Evolutionary conservation across 1,284 basidiomycete genomes (phyloP).

Genomic region (Ganoderma lingzhi): DNA sequence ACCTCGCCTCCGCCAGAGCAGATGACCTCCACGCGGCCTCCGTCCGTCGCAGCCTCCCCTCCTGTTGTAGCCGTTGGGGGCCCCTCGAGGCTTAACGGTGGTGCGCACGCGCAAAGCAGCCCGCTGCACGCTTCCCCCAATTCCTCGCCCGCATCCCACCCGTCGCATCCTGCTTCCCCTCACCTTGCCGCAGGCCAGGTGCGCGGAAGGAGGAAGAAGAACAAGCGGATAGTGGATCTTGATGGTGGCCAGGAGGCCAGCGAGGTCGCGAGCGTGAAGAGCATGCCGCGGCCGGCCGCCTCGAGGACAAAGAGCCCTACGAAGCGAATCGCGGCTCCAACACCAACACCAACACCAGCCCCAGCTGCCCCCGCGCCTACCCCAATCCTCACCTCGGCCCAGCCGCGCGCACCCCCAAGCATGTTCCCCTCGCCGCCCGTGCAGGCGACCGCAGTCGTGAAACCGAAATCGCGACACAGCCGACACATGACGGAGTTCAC

Average conservation of each 20-base stretch:
- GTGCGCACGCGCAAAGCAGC: conserved; percentile 45
- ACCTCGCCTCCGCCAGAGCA: conserved; percentile 56
- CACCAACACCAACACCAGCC: neutral
- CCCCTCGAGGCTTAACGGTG: conserved; percentile 29
- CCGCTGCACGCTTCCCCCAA: conserved; percentile 44
- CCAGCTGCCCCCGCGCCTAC: conserved; percentile 5
- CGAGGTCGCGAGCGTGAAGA: conserved; percentile 39
- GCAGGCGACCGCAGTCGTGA: conserved; percentile 25
- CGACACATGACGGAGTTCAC: conserved; percentile 59
- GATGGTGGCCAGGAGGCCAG: conserved; percentile 51
- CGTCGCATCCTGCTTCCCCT: conserved; percentile 54
- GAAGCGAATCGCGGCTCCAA: conserved; percentile 13
- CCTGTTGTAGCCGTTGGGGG: conserved; percentile 64
- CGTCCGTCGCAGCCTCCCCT: conserved; percentile 59
- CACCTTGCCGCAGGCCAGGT: conserved; percentile 48
- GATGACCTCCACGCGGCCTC: conserved; percentile 57
- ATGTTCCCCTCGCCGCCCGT: conserved; percentile 19
- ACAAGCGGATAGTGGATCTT: conserved; percentile 76
- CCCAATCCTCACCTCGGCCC: neutral
- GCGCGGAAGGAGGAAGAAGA: conserved; percentile 62
- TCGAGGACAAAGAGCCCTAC: conserved; percentile 31
- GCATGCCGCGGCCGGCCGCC: conserved; percentile 32
- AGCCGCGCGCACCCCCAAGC: conserved; percentile 9
- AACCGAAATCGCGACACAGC: conserved; percentile 42
- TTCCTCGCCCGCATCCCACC: conserved; percentile 52